phyloP scores from a whole-genome alignment of 1,139 yeast genomes.

The Debaryomycetaceae sp. region DNA sequence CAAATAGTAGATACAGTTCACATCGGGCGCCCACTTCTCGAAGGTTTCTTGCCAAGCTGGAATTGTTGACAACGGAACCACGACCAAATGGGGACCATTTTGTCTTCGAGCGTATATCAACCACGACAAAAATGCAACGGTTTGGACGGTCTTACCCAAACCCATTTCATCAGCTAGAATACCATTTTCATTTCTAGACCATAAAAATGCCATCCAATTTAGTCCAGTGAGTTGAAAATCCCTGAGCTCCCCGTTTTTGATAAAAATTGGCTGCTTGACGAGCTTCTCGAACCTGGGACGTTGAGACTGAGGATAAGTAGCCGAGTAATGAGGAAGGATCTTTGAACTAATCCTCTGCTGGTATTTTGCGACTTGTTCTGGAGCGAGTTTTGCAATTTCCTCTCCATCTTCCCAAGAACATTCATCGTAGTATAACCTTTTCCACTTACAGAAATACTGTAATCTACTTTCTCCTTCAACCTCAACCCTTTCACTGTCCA shows the following conservation, averaged over 20 bases:
- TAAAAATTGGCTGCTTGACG: slow-evolving; percentile 80
- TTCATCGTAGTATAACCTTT: slow-evolving; percentile 86
- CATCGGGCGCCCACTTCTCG: slow-evolving; percentile 96
- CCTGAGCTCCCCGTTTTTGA: slow-evolving; percentile 87
- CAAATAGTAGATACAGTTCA: slow-evolving; percentile 86
- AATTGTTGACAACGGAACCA: slow-evolving; percentile 92
- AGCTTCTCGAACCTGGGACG: slow-evolving; percentile 91
- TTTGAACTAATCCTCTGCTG: slow-evolving; percentile 81
- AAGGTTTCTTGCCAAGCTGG: slow-evolving; percentile 99
- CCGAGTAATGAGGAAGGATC: slow-evolving; percentile 78
- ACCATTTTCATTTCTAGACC: slow-evolving; percentile 98
- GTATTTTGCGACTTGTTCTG: slow-evolving; percentile 77
- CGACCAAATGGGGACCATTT: slow-evolving; percentile 94
- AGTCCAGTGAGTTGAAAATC: slow-evolving; percentile 97
- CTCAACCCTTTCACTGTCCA: slow-evolving; percentile 74
- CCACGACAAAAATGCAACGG: slow-evolving; percentile 96
- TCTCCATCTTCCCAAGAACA: slow-evolving; percentile 97
- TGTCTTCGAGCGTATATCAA: slow-evolving; percentile 91
- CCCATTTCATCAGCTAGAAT: slow-evolving; percentile 99
- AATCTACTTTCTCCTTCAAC: slow-evolving; percentile 62
- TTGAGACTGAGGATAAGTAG: slow-evolving; percentile 63
- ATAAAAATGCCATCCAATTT: slow-evolving; percentile 98
- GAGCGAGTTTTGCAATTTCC: slow-evolving; percentile 79
- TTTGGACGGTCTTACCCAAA: slow-evolving; percentile 95
- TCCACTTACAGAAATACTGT: slow-evolving; percentile 91